Evolutionary conservation across 257 asterid species (phyloP).

Genomic region (Apocynum venetum): DNA sequence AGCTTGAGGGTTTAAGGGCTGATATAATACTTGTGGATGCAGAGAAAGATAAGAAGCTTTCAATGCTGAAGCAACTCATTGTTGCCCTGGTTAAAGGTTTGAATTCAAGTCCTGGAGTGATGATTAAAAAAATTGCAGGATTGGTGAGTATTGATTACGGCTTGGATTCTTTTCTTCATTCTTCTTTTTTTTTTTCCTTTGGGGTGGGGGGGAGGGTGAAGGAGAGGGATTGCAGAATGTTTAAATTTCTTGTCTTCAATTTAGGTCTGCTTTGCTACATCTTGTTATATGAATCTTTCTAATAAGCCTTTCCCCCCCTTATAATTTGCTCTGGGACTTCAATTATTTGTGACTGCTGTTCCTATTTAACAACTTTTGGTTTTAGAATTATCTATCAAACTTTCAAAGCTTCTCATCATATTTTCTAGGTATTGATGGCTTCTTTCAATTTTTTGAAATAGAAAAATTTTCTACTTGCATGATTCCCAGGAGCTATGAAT

Average conservation of each 20-base stretch:
- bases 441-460: background rate
- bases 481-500: background rate
- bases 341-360: background rate
- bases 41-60: conserved; percentile 82
- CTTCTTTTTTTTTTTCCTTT: background rate
- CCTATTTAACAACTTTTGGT: background rate
- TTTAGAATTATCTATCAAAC: background rate
- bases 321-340: background rate
- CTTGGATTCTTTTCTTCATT: background rate
- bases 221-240: background rate
- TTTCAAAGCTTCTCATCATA: background rate
- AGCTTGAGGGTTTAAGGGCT: conserved; percentile 71
- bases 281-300: background rate
- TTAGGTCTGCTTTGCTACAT: background rate
- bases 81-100: conserved; percentile 83
- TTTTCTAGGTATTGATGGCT: background rate
- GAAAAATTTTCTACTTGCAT: background rate
- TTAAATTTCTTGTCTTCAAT: background rate
- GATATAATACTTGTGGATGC: conserved; percentile 88
- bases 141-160: conserved; percentile 53
- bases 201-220: no score
- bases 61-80: conserved; percentile 79
- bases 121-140: conserved; percentile 92
- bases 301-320: background rate
- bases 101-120: conserved; percentile 69